Evolutionary conservation across 495 filamentous ascomycete species (phyloP).

Genomic region (Tuber aestivum): DNA sequence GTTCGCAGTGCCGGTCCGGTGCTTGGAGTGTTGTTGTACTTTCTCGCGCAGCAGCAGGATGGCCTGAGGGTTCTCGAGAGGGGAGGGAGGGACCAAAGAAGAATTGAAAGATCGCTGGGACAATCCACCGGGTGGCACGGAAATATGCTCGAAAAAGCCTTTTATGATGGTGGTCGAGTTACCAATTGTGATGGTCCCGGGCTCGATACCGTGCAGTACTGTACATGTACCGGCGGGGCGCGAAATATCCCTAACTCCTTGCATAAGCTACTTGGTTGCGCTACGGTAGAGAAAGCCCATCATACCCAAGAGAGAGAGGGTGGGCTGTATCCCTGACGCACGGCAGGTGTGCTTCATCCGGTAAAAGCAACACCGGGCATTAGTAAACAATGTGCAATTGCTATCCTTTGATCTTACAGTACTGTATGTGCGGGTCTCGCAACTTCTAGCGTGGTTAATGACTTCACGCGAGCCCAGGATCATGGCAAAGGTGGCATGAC

Average conservation of each 20-base stretch:
- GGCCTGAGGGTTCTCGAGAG: not conserved
- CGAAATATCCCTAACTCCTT: not conserved
- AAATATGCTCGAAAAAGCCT: not conserved
- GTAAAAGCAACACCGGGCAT: not conserved
- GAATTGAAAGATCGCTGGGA: not conserved
- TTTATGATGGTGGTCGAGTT: not conserved
- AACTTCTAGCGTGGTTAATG: no score
- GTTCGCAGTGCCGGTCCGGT: not conserved
- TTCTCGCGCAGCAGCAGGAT: not conserved
- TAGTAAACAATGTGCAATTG: not conserved
- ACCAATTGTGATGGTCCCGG: not conserved
- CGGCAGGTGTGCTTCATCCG: not conserved
- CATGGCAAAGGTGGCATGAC: not conserved
- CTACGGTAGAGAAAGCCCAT: not conserved
- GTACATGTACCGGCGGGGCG: not conserved
- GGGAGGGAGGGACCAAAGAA: not conserved
- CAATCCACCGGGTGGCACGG: not conserved
- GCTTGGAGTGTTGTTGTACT: not conserved
- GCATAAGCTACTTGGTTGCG: no score
- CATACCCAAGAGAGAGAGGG: not conserved
- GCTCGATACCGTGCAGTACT: no score
- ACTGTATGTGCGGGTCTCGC: not conserved
- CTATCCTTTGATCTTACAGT: not conserved
- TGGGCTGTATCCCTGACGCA: not conserved
- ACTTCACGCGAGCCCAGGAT: no score